Evolutionary conservation across 345 rosid genomes (phyloP), one percentile per base, ranked within the genome.

Genomic region (Heritiera littoralis): DNA sequence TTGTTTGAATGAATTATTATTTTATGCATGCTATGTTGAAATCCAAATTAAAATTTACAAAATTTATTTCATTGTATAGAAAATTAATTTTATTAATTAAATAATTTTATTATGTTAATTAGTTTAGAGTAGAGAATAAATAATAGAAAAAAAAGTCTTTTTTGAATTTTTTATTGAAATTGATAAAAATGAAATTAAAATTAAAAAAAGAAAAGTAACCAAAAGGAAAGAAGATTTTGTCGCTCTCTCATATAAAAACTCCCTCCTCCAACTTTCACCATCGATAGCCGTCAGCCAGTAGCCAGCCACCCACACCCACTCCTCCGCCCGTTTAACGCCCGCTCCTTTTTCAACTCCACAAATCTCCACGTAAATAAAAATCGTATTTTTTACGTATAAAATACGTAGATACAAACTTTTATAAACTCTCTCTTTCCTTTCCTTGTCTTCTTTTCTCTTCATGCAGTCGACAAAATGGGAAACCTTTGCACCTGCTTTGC

Each of bases 401-500:
- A 11, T 38, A n/a, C 65, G 60, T 56, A 54, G 1, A 17, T n/a
- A 28, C 60, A 41, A 76, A 65, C 75, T 49, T 69, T 68, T 80
- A 55, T 75, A 18, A 40, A 28, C 65, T 66, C 74, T 76, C 69
- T 67, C 73, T 49, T 63, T 68, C 52, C 68, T 45, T 46, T 38
- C 11, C 32, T 79, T 59, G 3, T 40, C 77, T 56, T 40, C 76
- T 55, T 66, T 73, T 13, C 80, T 28, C 17, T 3, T 68, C 77
- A 49, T 80, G 82, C 79, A 60, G 55, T 48, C 46, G 9, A 38
- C 9, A 11, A 66, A 58, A 89, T 92, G 96, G 96, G 96, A 58
- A 92, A 92, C 71, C 84, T 89, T 78, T 89, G 93, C 87, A 79
- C 91, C 72, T 82, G 88, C 86, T 85, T 90, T 82, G 87, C 85